Evolutionary conservation across 2,329 filamentous ascomycete species (phyloP), one percentile per base, ranked within the genome.

Genomic region (Fusarium tanahbumbuense): DNA sequence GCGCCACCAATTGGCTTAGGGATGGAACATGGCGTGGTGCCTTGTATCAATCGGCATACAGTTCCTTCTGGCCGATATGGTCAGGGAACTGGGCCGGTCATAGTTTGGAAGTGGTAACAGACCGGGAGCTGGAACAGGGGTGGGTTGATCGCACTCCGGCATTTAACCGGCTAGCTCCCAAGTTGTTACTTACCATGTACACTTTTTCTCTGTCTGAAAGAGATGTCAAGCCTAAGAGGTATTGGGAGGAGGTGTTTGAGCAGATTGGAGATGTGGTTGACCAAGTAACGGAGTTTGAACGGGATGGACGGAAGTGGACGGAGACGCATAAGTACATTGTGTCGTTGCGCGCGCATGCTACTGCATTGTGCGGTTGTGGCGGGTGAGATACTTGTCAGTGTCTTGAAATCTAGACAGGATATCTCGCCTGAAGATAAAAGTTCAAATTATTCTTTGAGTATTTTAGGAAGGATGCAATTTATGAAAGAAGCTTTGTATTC

Each of bases 61-160:
- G 30, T 10, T 8, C 12, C 4, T 64, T 67, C 20, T 49, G 57
- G 44, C 55, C 42, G 1, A 70, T 70, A 0, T 67, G 40, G 46
- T 22, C 13, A 1, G 66, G 58, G 2, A 42, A 41, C 3, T 70
- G 68, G 68, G 62, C 66, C 2, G 48, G 54, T 0, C 55, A 67
- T 12, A 52, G 46, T 5, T 15, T 70, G 9, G 68, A 70, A 5
- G 28, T 64, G 13, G 55, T 70, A 6, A 11, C 27, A 3, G 41
- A 60, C 8, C 6, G 11, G 3, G 15, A 22, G 5, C 15, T 44
- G 3, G 55, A 52, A 20, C 9, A 2, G 4, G 25, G 5, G 1
- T 67, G 68, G 58, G 13, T 44, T 15, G 62, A 70, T 13, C 65
- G 62, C 2, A 64, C 50, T 16, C 9, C 20, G 5, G 41, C 12